Percentiles rank a stretch among this genome's conserved stretches.
Evolutionary conservation across 176 grass and related monocot genomes (phyloP).

Genomic region (Melocanna baccifera): DNA sequence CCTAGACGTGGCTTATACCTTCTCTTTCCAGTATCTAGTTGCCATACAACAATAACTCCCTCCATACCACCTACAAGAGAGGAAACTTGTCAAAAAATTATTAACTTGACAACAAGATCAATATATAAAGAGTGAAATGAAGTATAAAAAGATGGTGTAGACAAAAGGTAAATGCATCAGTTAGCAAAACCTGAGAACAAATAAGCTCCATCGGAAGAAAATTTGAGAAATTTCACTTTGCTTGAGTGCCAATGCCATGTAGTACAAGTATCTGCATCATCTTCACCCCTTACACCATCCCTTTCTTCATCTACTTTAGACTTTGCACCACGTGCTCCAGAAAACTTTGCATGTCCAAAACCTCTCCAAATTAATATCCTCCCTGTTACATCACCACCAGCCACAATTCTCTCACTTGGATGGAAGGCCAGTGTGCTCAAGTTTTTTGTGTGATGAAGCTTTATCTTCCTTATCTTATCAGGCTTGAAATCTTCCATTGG

Average conservation of each 20-base stretch:
- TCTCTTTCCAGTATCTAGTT: conserved; percentile 87
- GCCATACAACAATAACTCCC: conserved; percentile 98
- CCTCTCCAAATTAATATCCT: conserved; percentile 80
- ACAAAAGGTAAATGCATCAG: conserved; percentile 1
- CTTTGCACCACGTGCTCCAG: conserved; percentile 32
- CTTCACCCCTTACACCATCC: conserved; percentile 59
- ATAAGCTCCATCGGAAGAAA: conserved; percentile 80
- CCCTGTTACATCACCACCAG: conserved; percentile 74
- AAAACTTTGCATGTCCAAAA: conserved; percentile 67
- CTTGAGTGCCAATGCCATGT: conserved; percentile 93
- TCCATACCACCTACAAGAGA: conserved; percentile 76
- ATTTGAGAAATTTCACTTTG: conserved; percentile 66
- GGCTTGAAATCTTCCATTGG: conserved; percentile 55
- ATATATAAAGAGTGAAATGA: background rate
- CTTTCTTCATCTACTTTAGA: conserved; percentile 50
- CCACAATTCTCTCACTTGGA: conserved; percentile 67
- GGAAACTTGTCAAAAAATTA: conserved; percentile 1
- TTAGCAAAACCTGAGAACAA: conserved; percentile 78
- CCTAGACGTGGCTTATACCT: conserved; percentile 82
- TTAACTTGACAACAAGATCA: background rate
- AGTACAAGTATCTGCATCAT: conserved; percentile 74
- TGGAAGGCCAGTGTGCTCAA: conserved; percentile 76
- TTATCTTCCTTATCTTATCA: conserved; percentile 72
- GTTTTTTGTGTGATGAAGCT: conserved; percentile 66
- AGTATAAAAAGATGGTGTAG: background rate